Base-by-base conservation (phyloP, 1,139 yeast species). In the Hemisphaericaspora lyxosophila region DNA sequence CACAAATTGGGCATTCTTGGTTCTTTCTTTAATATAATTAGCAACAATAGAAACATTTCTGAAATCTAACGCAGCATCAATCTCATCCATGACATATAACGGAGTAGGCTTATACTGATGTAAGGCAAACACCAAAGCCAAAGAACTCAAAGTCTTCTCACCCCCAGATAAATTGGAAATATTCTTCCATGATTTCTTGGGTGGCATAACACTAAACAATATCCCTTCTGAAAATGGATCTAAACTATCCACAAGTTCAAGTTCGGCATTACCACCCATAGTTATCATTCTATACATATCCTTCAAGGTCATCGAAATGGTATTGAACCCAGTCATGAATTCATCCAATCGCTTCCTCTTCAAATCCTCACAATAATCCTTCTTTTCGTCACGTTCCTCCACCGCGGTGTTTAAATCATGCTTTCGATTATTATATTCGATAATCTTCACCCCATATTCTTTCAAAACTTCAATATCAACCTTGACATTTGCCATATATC, bases 141-240 rank as follows among this genome's bases (percentile, higher is more conserved):
- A 71, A 0, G 98, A 92, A 55, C 96, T 85, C 49, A 94, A 73
- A 0, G 99, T 94, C 64, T 94, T 94, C 54, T 94, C 99, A 48
- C 99, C 99, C 45, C 99, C 99, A 2, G 97, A 89, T 43, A 94
- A 67, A 55, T 94, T 92, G 19, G 96, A 81, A 39, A 94, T 94
- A 54, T 92, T 92, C 57, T 86, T 85, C 98, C 98, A 94, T 29
- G 95, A 84, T 60, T 94, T 94, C 66, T 89, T 92, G 0, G 99
- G 99, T 2, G 99, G 99, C 98, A 94, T 94, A 6, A 94, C 98
- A 61, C 96, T 86, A 61, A 94, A 94, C 33, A 89, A 67, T 33
- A 94, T 90, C 24, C 99, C 99, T 62, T 94, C 98, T 0, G 96
- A 82, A 55, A 94, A 94, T n/a, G 98, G 98, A 60, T 94, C 98